Base-by-base conservation (phyloP, 2,329 filamentous ascomycete species). In the Pseudogymnoascus sp. region DNA sequence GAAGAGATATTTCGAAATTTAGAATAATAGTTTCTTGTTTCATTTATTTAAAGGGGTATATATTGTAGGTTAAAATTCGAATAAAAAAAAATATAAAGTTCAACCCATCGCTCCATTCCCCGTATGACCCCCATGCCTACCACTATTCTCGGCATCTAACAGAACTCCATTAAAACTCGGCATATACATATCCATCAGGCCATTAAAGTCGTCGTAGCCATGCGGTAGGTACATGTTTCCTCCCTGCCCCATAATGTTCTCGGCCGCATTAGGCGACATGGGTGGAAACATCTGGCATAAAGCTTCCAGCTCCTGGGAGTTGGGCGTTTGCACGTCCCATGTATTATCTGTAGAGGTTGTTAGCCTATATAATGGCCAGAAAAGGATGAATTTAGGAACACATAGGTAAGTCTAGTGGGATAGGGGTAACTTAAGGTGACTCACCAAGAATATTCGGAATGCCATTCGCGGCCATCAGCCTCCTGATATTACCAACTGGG, bases 401-500 rank as follows among this genome's bases (percentile, higher is more conserved):
- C 3, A 26, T 26, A 11, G 40, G 18, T 11, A 12, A 21, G 40
- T 26, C 21, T 26, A n/a, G 5, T 11, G 21, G 5, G 4, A 47
- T 23, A 47, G 42, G 12, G 42, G 21, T 11, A 21, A 6, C 21
- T 3, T 26, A 26, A 0, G 3, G 12, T 5, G 16, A 51, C 60
- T 31, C 12, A 62, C 60, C 45, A 21, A 45, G 34, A 12, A 40
- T 45, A 31, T 62, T 45, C 23, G 36, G 40, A n/a, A 62, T 62
- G 39, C 36, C 36, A 45, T 63, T 60, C 23, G 47, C 47, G 10
- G 45, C 39, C 47, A 63, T 63, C 16, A 63, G 42, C 26, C 62
- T 42, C 5, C 62, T 29, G 23, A 66, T 66, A 39, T 65, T 66
- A 51, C 37, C 62, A 2, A 64, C 64, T 12, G 65, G 65, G 23